phyloP scores from a whole-genome alignment of 768 basidiomycete species.

The Coprinellus aureogranulatus region DNA sequence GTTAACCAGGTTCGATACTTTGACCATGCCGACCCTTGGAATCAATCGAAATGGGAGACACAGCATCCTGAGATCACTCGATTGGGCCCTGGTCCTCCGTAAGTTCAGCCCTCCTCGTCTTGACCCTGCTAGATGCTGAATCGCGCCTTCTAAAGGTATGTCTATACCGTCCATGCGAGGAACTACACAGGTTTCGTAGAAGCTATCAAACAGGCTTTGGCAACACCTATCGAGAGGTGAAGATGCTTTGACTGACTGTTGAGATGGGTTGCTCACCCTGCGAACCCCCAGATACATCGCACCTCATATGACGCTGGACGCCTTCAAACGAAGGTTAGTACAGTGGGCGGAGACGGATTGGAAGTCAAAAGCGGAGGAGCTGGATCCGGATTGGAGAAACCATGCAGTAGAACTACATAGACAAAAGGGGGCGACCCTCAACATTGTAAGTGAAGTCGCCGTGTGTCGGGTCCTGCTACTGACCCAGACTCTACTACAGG shows the following conservation, averaged over 20 bases:
- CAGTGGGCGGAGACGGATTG: conserved; percentile 30
- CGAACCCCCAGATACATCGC: conserved; percentile 25
- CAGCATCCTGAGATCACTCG: conserved; percentile 28
- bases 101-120: conserved; percentile 5
- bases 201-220: conserved; percentile 23
- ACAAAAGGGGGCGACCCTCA: background rate
- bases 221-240: conserved; percentile 31
- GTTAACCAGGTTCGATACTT: conserved; percentile 21
- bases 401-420: background rate
- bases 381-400: conserved; percentile 5
- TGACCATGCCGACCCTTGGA: conserved; percentile 22
- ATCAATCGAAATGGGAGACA: conserved; percentile 25
- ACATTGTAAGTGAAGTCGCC: background rate
- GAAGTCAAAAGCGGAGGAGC: conserved; percentile 20
- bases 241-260: background rate
- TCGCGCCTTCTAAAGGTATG: conserved; percentile 23
- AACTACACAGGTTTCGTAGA: conserved; percentile 27
- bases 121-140: too few relatives aligned
- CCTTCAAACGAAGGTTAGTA: conserved; percentile 23
- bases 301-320: conserved; percentile 26
- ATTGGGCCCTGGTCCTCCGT: conserved; percentile 31
- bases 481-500: too few relatives aligned
- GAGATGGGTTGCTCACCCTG: background rate
- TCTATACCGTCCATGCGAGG: conserved; percentile 29
- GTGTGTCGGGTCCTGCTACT: too few relatives aligned